Evolutionary conservation across 1,284 basidiomycete genomes (phyloP).

Genomic region (Abortiporus biennis): DNA sequence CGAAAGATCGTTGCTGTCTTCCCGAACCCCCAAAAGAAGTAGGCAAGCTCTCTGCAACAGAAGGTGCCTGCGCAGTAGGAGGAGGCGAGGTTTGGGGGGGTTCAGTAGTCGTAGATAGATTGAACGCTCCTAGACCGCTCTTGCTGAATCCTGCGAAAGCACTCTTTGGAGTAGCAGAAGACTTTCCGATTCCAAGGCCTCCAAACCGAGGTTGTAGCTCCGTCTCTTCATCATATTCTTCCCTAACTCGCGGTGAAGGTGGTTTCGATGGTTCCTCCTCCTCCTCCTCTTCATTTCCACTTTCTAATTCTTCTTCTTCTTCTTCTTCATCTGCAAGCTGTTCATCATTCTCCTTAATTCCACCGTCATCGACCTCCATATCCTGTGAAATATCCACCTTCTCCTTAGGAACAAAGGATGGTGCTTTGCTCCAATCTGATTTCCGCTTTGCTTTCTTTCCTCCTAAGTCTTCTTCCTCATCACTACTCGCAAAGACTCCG

Average conservation of each 20-base stretch:
- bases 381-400: constrained; percentile 42
- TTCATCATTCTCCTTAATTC: constrained; percentile 31
- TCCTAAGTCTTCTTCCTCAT: constrained; percentile 40
- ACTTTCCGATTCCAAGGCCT: constrained; percentile 37
- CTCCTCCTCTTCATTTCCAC: constrained; percentile 16
- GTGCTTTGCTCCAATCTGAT: constrained; percentile 73
- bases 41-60: constrained; percentile 29
- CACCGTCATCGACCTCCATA: constrained; percentile 34
- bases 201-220: constrained; percentile 35
- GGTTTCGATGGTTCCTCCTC: constrained; percentile 33
- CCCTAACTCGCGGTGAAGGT: constrained; percentile 41
- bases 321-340: constrained; percentile 20
- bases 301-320: constrained; percentile 18
- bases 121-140: constrained; percentile 41
- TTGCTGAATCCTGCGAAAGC: constrained; percentile 26
- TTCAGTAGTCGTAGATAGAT: constrained; percentile 15
- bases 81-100: constrained; percentile 24
- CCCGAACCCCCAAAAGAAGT: constrained; percentile 36
- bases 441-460: constrained; percentile 28
- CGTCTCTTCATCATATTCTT: constrained; percentile 40
- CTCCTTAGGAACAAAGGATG: constrained; percentile 64
- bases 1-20: constrained; percentile 46
- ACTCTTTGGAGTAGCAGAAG: not conserved
- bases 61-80: constrained; percentile 30
- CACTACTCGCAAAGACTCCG: constrained; percentile 78